Conservation (phyloP, 345 rosid genomes). For the Clausena lansium region DNA sequence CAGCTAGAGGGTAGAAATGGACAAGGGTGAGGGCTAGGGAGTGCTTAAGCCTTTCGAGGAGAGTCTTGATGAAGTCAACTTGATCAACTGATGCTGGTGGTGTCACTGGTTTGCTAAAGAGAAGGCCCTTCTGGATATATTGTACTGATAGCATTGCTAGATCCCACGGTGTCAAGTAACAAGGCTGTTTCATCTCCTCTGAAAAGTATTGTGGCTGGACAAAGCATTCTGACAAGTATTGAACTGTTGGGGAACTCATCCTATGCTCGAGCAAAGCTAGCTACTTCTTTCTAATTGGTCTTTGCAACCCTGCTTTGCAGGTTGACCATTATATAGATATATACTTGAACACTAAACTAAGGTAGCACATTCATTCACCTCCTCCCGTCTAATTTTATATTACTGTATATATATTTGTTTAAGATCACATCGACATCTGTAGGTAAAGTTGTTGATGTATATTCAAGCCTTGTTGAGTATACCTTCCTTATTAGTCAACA, state of each 20-base stretch:
- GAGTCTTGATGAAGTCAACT: constrained; percentile 29
- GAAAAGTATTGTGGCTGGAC: constrained; percentile 41
- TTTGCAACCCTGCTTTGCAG: neutral
- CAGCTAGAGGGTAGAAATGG: constrained; percentile 73
- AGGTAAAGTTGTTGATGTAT: neutral
- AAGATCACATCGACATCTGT: neutral
- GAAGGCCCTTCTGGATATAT: constrained; percentile 66
- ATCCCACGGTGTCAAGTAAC: constrained; percentile 67
- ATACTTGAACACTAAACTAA: no score
- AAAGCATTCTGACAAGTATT: constrained; percentile 49
- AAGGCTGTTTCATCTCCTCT: constrained; percentile 45
- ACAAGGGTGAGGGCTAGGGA: constrained; percentile 63
- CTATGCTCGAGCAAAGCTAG: neutral
- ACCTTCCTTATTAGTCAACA: no score
- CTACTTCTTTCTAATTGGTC: neutral
- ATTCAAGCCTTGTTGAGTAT: no score
- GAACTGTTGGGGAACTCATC: constrained; percentile 31
- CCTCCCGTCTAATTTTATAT: neutral
- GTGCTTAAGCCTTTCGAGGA: constrained; percentile 39
- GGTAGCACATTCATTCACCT: neutral
- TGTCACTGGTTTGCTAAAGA: constrained; percentile 50
- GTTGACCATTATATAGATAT: no score
- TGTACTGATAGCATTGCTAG: constrained; percentile 63
- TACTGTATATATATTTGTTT: neutral
- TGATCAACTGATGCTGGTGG: constrained; percentile 20